A percentile compares a stretch with the other conserved stretches of the same genome.
Evolutionary conservation across 2,329 filamentous ascomycete genomes (phyloP).

Genomic region (Penicillium olsonii): DNA sequence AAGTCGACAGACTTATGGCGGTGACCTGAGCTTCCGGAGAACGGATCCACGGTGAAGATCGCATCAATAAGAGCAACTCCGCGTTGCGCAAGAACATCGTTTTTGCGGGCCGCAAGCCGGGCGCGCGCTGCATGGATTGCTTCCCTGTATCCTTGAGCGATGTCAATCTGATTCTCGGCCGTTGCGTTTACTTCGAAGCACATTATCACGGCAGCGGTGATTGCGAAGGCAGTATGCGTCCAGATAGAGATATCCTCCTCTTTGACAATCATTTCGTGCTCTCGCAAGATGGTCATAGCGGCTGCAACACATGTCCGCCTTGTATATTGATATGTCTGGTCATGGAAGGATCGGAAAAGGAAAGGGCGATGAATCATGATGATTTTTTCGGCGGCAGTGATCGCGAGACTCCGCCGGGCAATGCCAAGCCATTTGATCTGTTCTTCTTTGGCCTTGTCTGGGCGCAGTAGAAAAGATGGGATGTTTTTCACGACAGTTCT

Average conservation of each 20-base stretch:
- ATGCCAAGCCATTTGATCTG: slow-evolving; percentile 38
- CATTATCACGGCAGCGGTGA: slow-evolving; percentile 30
- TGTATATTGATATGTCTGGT: slow-evolving; percentile 36
- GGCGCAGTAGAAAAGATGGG: slow-evolving; percentile 32
- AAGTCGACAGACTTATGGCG: slow-evolving; percentile 20
- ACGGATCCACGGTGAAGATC: slow-evolving; percentile 22
- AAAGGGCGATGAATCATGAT: slow-evolving; percentile 47
- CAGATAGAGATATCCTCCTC: slow-evolving; percentile 28
- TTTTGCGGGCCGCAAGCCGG: slow-evolving; percentile 20
- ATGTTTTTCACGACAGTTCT: slow-evolving; percentile 35
- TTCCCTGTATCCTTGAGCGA: slow-evolving; percentile 20
- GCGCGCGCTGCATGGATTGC: slow-evolving; percentile 24
- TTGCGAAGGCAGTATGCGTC: slow-evolving; percentile 30
- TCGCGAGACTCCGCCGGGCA: slow-evolving; percentile 40
- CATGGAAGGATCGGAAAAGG: slow-evolving; percentile 36
- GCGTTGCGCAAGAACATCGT: slow-evolving; percentile 27
- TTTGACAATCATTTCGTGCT: slow-evolving; percentile 27
- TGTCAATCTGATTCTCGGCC: slow-evolving; percentile 13
- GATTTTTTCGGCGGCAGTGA: slow-evolving; percentile 44
- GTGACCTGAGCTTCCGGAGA: not conserved
- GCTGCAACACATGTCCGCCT: slow-evolving; percentile 41
- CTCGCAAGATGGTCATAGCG: slow-evolving; percentile 41
- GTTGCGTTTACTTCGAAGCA: slow-evolving; percentile 28
- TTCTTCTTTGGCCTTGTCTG: slow-evolving; percentile 27
- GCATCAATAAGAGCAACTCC: slow-evolving; percentile 29